These are phyloP conservation scores for Mycena latifolia DNA, from an alignment of 768 basidiomycete species.

Conservation along the genomic window DNA sequence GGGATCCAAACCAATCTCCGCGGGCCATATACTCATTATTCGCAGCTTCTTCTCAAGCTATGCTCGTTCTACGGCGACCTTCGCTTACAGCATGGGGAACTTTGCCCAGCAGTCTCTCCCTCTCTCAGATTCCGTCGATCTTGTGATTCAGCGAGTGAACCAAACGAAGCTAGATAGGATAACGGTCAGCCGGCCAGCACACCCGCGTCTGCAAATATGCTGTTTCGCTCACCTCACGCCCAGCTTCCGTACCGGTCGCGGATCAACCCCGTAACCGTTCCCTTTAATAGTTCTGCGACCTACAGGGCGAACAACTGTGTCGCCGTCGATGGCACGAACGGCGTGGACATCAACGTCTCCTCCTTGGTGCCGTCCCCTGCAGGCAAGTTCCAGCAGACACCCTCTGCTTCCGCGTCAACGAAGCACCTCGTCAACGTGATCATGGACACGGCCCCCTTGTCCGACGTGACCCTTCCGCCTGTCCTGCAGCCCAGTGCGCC, in stretches of 20 bases:
- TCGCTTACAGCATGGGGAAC: conserved; percentile 62
- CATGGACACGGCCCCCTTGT: conserved; percentile 58
- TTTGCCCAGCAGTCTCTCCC: conserved; percentile 70
- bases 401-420: conserved; percentile 40
- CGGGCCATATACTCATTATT: neutral
- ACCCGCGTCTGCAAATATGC: neutral
- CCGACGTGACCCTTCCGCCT: conserved; percentile 57
- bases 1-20: neutral
- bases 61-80: conserved; percentile 49
- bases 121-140: conserved; percentile 59
- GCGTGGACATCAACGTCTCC: conserved; percentile 50
- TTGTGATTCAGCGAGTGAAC: conserved; percentile 60
- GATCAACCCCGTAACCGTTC: conserved; percentile 56
- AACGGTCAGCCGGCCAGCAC: conserved; percentile 49
- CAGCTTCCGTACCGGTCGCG: conserved; percentile 72
- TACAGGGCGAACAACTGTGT: conserved; percentile 67
- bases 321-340: conserved; percentile 63
- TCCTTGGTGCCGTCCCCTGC: conserved; percentile 32
- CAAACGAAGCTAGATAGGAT: conserved; percentile 55
- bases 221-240: conserved; percentile 1
- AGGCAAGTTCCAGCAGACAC: conserved; percentile 54
- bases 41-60: conserved; percentile 62
- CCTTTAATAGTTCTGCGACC: conserved; percentile 62
- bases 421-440: conserved; percentile 62
- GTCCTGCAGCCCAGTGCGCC: conserved; percentile 51